phyloP scores from a whole-genome alignment of 345 rosid genomes.

The Passiflora organensis region DNA sequence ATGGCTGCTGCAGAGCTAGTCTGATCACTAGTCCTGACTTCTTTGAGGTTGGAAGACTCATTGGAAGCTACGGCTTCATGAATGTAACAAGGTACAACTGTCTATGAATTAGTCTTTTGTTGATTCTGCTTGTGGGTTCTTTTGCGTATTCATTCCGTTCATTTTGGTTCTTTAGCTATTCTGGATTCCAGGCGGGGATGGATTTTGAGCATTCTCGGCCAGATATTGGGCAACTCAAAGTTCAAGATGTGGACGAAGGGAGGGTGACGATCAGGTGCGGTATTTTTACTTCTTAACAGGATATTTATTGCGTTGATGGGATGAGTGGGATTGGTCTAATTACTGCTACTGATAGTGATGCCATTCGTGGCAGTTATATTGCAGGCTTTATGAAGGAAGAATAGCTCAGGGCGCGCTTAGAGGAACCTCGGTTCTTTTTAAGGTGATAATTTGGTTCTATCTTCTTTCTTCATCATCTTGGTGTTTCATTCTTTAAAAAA shows the following conservation, averaged over 20 bases:
- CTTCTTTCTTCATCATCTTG: neutral
- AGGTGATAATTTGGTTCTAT: constrained; percentile 36
- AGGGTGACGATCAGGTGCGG: constrained; percentile 71
- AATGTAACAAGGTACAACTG: constrained; percentile 64
- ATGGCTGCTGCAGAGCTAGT: constrained; percentile 41
- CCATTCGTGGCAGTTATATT: constrained; percentile 45
- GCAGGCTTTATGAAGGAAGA: constrained; percentile 95
- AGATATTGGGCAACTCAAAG: constrained; percentile 45
- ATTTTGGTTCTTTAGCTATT: constrained; percentile 39
- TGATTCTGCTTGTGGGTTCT: neutral
- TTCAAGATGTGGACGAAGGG: constrained; percentile 89
- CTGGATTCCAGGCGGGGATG: constrained; percentile 49
- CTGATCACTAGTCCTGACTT: constrained; percentile 66
- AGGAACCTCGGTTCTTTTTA: constrained; percentile 64
- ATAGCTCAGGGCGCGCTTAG: constrained; percentile 65
- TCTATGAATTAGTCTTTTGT: neutral
- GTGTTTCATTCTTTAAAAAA: neutral
- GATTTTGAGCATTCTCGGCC: constrained; percentile 36
- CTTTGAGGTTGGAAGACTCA: constrained; percentile 83
- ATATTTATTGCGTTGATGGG: neutral
- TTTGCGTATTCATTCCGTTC: neutral
- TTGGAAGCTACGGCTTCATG: constrained; percentile 94
- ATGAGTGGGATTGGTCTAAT: neutral
- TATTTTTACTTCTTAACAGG: neutral
- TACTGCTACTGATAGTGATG: constrained; percentile 28